Conservation (phyloP, 1,139 yeast genomes). For the Candida gigantensis region DNA sequence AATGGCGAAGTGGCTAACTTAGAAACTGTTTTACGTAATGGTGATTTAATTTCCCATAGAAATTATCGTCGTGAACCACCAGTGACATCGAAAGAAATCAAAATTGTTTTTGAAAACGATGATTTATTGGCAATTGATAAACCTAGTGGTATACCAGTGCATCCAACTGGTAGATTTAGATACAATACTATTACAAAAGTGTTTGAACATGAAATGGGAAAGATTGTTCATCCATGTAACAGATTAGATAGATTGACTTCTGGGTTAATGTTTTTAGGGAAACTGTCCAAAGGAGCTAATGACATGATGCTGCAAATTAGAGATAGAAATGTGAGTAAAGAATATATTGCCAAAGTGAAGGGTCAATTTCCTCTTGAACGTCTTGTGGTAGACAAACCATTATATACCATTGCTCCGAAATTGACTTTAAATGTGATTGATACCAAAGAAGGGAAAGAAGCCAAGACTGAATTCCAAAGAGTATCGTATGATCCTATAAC, state of each 20-base stretch:
- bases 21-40: conserved; percentile 72
- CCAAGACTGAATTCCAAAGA: conserved; percentile 54
- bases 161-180: conserved; percentile 92
- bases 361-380: conserved; percentile 71
- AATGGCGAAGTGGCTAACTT: conserved; percentile 65
- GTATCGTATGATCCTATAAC: conserved; percentile 61
- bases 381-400: conserved; percentile 65
- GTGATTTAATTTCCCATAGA: conserved; percentile 81
- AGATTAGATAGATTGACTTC: conserved; percentile 89
- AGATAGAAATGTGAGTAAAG: conserved; percentile 75
- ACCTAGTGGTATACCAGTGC: conserved; percentile 95
- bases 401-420: conserved; percentile 74
- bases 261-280: conserved; percentile 92
- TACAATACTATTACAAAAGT: conserved; percentile 87
- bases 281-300: conserved; percentile 79
- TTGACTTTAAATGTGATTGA: conserved; percentile 76
- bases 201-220: conserved; percentile 64
- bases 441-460: conserved; percentile 64
- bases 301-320: conserved; percentile 71
- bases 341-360: conserved; percentile 82
- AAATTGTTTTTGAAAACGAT: conserved; percentile 77
- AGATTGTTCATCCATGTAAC: conserved; percentile 82
- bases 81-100: conserved; percentile 69
- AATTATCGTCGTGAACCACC: conserved; percentile 92
- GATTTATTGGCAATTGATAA: conserved; percentile 84